Conservation (phyloP, 164 flowering plant genomes). For the Piper longum region DNA sequence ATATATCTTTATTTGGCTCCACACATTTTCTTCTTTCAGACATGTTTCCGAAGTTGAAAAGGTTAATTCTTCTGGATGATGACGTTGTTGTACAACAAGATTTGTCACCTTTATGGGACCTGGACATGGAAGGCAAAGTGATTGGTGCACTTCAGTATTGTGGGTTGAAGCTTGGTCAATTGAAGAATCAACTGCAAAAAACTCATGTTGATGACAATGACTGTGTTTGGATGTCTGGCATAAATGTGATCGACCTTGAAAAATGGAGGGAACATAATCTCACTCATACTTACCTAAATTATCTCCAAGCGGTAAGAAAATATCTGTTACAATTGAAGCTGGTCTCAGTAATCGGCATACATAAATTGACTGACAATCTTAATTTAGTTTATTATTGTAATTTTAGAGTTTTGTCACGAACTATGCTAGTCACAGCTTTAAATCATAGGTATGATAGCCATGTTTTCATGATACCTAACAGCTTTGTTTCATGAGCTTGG, state of each 20-base stretch:
- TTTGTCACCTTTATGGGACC: slow-evolving; percentile 64
- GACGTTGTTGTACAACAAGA: slow-evolving; percentile 79
- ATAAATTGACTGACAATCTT: too few relatives aligned
- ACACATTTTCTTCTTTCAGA: slow-evolving; percentile 67
- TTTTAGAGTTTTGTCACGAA: too few relatives aligned
- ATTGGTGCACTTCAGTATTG: slow-evolving; percentile 64
- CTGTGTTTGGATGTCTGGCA: slow-evolving; percentile 91
- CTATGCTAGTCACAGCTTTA: too few relatives aligned
- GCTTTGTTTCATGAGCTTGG: too few relatives aligned
- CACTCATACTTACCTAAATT: slow-evolving; percentile 29
- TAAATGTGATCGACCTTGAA: slow-evolving; percentile 68
- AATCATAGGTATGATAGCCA: too few relatives aligned
- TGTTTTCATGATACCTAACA: too few relatives aligned
- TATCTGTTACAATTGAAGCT: neutral
- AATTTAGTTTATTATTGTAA: too few relatives aligned
- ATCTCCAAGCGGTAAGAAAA: slow-evolving; percentile 18
- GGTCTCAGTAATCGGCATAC: neutral
- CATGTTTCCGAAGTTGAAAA: slow-evolving; percentile 47
- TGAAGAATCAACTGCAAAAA: slow-evolving; percentile 34
- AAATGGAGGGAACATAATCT: slow-evolving; percentile 67
- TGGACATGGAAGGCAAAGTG: slow-evolving; percentile 71
- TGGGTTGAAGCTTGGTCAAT: slow-evolving; percentile 43
- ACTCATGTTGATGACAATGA: slow-evolving; percentile 21
- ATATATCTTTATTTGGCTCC: slow-evolving; percentile 58
- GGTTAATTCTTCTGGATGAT: slow-evolving; percentile 73